phyloP scores from a whole-genome alignment of 2,329 filamentous ascomycete species.

The Chrysoporthe austroafricana region DNA sequence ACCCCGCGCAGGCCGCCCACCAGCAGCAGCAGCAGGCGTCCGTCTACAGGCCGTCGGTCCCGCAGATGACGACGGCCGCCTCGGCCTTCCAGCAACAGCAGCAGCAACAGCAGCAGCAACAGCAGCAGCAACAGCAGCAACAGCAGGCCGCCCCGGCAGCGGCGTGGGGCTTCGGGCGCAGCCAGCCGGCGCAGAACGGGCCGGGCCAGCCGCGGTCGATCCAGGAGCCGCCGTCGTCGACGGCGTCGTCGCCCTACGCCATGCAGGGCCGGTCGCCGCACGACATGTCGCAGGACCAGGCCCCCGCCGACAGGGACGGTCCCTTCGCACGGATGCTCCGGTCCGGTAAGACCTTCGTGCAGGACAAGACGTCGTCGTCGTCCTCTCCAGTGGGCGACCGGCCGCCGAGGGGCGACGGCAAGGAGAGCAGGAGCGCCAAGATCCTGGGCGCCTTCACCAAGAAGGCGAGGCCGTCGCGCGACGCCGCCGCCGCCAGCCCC shows the following conservation, averaged over 20 bases:
- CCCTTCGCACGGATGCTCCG: slow-evolving; percentile 30
- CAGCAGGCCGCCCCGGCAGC: slow-evolving; percentile 18
- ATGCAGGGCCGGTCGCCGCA: slow-evolving; percentile 19
- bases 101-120: slow-evolving; percentile 13
- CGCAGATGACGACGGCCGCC: slow-evolving; percentile 11
- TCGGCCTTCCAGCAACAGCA: background rate
- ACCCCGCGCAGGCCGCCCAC: slow-evolving; percentile 5
- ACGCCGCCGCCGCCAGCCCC: slow-evolving; percentile 29
- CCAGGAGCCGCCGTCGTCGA: slow-evolving; percentile 8
- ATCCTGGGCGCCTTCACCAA: slow-evolving; percentile 34
- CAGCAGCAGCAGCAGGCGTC: slow-evolving; percentile 15
- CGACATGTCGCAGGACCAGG: slow-evolving; percentile 21
- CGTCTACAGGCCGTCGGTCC: slow-evolving; percentile 27
- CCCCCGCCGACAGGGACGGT: slow-evolving; percentile 26
- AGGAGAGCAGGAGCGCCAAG: slow-evolving; percentile 34
- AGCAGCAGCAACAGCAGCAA: slow-evolving; percentile 16
- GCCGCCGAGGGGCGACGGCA: slow-evolving; percentile 26
- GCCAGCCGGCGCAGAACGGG: slow-evolving; percentile 7
- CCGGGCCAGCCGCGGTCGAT: slow-evolving; percentile 12
- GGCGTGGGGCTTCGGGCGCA: slow-evolving; percentile 21
- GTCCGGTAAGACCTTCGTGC: slow-evolving; percentile 28
- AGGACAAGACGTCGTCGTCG: slow-evolving; percentile 23
- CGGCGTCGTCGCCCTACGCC: slow-evolving; percentile 1
- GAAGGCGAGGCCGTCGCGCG: slow-evolving; percentile 32
- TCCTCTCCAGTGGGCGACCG: background rate